Conservation (phyloP, 441 rosid genomes). For the Bocquillonia castaneifolia region DNA sequence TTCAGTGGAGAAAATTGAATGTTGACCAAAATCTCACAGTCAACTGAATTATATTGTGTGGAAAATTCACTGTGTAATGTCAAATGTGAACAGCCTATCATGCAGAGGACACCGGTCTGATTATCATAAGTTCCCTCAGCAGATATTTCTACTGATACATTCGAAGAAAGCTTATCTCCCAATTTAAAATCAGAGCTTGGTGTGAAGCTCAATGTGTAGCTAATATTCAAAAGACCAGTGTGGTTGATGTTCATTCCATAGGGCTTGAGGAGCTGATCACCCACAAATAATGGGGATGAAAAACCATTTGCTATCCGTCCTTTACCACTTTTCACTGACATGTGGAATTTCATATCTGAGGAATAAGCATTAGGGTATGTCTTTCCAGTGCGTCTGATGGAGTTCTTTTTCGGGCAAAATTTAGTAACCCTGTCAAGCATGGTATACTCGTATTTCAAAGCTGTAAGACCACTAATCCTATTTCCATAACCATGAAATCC, state of each 20-base stretch:
- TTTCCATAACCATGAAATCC: constrained; percentile 40
- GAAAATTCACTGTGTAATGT: constrained; percentile 23
- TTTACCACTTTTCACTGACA: constrained; percentile 41
- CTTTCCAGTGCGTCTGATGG: constrained; percentile 39
- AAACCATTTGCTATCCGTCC: constrained; percentile 43
- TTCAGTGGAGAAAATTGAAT: constrained; percentile 56
- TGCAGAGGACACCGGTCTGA: constrained; percentile 64
- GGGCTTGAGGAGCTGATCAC: constrained; percentile 37
- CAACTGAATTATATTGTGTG: constrained; percentile 31
- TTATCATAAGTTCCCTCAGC: constrained; percentile 77
- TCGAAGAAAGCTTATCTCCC: constrained; percentile 23
- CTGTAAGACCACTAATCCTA: constrained; percentile 32
- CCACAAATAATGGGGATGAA: constrained; percentile 64
- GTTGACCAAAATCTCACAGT: constrained; percentile 56
- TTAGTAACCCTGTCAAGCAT: constrained; percentile 35
- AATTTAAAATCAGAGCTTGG: constrained; percentile 25
- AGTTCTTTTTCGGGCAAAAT: constrained; percentile 37
- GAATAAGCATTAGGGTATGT: constrained; percentile 54
- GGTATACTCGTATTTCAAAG: constrained; percentile 52
- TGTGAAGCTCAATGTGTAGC: constrained; percentile 48
- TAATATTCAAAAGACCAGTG: constrained; percentile 53
- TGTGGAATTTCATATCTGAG: constrained; percentile 62
- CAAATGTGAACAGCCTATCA: constrained; percentile 67
- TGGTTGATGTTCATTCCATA: constrained; percentile 26
- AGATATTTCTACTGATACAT: constrained; percentile 41